These are phyloP conservation scores for Coffea canephora DNA, from an alignment of 257 asterid species.

Conservation along the genomic window DNA sequence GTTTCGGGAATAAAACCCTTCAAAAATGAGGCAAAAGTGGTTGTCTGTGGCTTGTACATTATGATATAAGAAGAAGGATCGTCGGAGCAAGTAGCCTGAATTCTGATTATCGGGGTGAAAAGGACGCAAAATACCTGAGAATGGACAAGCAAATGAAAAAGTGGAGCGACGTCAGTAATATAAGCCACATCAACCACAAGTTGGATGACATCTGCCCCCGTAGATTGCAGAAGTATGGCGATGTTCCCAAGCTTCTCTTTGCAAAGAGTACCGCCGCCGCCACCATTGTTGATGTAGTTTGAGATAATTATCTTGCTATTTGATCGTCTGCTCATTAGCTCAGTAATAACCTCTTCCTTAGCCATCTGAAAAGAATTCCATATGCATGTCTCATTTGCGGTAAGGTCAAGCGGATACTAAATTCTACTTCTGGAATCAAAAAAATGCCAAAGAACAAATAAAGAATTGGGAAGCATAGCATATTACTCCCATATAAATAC, in stretches of 20 bases:
- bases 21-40: too few species aligned
- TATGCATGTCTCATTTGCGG: neutral
- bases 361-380: conserved; percentile 34
- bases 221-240: conserved; percentile 42
- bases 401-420: neutral
- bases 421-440: neutral
- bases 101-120: too few species aligned
- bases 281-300: conserved; percentile 30
- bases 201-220: conserved; percentile 55
- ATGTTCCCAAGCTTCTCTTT: conserved; percentile 45
- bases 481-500: too few species aligned
- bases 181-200: conserved; percentile 52
- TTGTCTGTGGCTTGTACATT: too few species aligned
- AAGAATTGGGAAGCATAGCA: neutral
- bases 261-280: conserved; percentile 25
- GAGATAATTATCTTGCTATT: conserved; percentile 48
- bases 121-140: conserved; percentile 42
- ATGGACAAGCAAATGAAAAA: conserved; percentile 57
- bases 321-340: conserved; percentile 41
- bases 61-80: neutral
- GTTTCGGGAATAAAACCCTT: too few species aligned
- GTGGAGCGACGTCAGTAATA: conserved; percentile 60
- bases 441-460: neutral
- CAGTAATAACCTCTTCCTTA: conserved; percentile 29
- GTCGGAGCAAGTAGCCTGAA: neutral